Percentiles rank a stretch among this genome's conserved stretches.
These are phyloP conservation scores for Asterella californica DNA, from an alignment of 225 moss, liverwort and hornwort genomes.

Conservation along the genomic window DNA sequence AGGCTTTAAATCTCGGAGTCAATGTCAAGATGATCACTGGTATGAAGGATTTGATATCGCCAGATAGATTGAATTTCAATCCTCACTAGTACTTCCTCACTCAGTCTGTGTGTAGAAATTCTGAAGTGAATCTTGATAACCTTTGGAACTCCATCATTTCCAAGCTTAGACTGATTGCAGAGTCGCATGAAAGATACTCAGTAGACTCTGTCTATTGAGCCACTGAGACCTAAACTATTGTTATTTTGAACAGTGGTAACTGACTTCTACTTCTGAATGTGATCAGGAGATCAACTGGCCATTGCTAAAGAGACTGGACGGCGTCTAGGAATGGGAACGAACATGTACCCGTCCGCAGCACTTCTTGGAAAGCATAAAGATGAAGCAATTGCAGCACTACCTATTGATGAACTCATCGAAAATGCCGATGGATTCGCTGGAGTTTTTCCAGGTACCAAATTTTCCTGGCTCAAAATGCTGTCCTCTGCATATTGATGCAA, in stretches of 20 bases:
- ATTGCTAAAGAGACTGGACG: conserved; percentile 58
- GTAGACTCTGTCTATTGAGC: not conserved
- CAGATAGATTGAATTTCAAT: not conserved
- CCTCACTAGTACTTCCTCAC: too few relatives aligned
- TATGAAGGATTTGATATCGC: conserved; percentile 4
- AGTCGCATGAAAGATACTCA: not conserved
- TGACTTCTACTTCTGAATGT: not conserved
- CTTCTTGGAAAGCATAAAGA: conserved; percentile 44
- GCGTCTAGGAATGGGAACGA: conserved; percentile 50
- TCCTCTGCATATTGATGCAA: not conserved
- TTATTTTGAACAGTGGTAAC: not conserved
- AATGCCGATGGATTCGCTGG: conserved; percentile 57
- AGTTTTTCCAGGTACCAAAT: conserved; percentile 43
- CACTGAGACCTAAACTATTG: not conserved
- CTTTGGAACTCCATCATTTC: too few relatives aligned
- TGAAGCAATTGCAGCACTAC: conserved; percentile 37
- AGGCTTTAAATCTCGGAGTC: conserved; percentile 44
- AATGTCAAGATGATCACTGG: conserved; percentile 60
- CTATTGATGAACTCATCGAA: conserved; percentile 51
- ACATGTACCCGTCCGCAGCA: conserved; percentile 52
- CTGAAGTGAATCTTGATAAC: too few relatives aligned
- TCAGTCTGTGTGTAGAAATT: not conserved
- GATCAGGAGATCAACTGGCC: conserved; percentile 43
- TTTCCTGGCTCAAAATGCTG: not conserved
- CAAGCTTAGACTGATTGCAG: not conserved